Conservation (phyloP, 2,329 filamentous ascomycete species). For the Achaetomium macrosporum region DNA sequence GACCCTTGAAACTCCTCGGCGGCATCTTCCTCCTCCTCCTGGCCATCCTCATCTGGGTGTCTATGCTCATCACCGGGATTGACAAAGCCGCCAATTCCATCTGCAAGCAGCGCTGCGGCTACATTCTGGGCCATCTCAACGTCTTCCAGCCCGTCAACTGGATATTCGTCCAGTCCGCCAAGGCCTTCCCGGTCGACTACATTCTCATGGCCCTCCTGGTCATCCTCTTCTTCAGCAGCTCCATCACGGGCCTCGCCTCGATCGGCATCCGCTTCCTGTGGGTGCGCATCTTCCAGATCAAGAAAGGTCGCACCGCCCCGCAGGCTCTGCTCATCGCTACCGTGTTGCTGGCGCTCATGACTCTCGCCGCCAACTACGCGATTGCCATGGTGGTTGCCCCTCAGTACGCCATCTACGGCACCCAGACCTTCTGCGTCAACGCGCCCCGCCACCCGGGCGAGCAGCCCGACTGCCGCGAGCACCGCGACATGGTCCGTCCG, state of each 20-base stretch:
- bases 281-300: slow-evolving; percentile 87
- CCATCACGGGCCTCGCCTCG: slow-evolving; percentile 76
- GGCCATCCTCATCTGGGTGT: slow-evolving; percentile 72
- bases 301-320: slow-evolving; percentile 80
- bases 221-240: slow-evolving; percentile 81
- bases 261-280: slow-evolving; percentile 95
- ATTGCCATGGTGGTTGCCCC: slow-evolving; percentile 91
- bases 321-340: slow-evolving; percentile 89
- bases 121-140: slow-evolving; percentile 79
- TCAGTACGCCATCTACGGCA: slow-evolving; percentile 89
- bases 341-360: slow-evolving; percentile 82
- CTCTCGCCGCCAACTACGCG: slow-evolving; percentile 86
- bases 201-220: slow-evolving; percentile 79
- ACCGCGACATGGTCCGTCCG: slow-evolving; percentile 65
- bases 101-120: slow-evolving; percentile 86
- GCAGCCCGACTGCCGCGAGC: slow-evolving; percentile 68
- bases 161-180: slow-evolving; percentile 73
- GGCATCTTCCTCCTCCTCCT: slow-evolving; percentile 73
- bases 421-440: slow-evolving; percentile 87
- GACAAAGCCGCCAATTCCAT: slow-evolving; percentile 96
- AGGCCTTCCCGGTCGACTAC: slow-evolving; percentile 88
- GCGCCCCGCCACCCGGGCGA: slow-evolving; percentile 55
- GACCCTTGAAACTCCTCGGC: slow-evolving; percentile 81
- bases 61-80: slow-evolving; percentile 91
- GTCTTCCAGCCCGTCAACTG: slow-evolving; percentile 95